phyloP scores from a whole-genome alignment of 176 grass and related monocot genomes.

The Triticum urartu region DNA sequence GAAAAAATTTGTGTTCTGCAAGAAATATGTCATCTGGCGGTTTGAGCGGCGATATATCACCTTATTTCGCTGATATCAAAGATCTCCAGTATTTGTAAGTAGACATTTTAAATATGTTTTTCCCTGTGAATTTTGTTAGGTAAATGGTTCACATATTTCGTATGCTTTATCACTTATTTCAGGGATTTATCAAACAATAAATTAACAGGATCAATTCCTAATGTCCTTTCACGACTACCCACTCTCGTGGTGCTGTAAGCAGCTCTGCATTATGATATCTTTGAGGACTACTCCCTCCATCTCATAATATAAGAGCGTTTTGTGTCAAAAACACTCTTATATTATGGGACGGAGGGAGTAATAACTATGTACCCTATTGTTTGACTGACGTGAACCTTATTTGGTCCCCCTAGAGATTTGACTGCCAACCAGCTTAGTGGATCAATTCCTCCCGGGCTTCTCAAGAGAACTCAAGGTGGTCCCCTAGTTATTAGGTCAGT shows the following conservation, averaged over 20 bases:
- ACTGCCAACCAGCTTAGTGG: conserved; percentile 40
- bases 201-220: conserved; percentile 41
- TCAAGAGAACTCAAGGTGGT: conserved; percentile 39
- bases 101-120: neutral
- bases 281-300: no score
- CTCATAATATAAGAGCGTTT: no score
- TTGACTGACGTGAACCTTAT: neutral
- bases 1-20: neutral
- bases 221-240: conserved; percentile 36
- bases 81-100: conserved; percentile 46
- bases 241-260: conserved; percentile 50
- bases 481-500: neutral
- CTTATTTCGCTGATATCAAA: conserved; percentile 43
- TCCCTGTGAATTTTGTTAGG: neutral
- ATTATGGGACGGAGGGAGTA: no score
- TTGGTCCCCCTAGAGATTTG: conserved; percentile 43
- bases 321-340: no score
- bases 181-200: conserved; percentile 41
- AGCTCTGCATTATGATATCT: neutral
- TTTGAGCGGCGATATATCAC: conserved; percentile 48
- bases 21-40: conserved; percentile 48
- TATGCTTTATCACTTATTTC: neutral
- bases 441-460: conserved; percentile 43
- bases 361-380: neutral
- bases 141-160: neutral